Percentiles rank a stretch among this genome's conserved stretches.
These are phyloP conservation scores for Peniophora sp. DNA, from an alignment of 1,284 basidiomycete species.

Conservation along the genomic window DNA sequence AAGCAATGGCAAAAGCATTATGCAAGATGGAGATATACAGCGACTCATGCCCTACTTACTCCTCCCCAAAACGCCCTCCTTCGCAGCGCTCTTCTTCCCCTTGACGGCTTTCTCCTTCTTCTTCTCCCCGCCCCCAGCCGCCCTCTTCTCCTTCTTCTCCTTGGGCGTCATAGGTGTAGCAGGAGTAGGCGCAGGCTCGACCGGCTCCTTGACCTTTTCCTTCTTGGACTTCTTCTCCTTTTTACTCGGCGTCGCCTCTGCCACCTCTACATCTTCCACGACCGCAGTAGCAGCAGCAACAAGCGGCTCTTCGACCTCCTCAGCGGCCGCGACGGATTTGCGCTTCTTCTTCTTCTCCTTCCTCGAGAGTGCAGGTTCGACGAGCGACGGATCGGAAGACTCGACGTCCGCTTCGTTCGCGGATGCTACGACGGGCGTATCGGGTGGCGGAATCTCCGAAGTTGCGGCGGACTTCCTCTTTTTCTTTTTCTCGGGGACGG, in stretches of 20 bases:
- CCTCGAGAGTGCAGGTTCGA: not conserved
- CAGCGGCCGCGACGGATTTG: constrained; percentile 15
- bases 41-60: not conserved
- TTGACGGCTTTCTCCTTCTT: constrained; percentile 50
- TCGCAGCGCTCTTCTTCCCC: constrained; percentile 31
- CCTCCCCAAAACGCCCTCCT: constrained; percentile 41
- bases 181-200: constrained; percentile 4
- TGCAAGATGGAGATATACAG: too few species aligned
- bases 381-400: constrained; percentile 4
- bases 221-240: constrained; percentile 17
- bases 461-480: constrained; percentile 8
- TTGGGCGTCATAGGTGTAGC: constrained; percentile 13
- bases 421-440: constrained; percentile 1
- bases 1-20: too few species aligned
- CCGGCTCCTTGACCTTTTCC: constrained; percentile 9
- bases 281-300: constrained; percentile 11
- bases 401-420: constrained; percentile 13
- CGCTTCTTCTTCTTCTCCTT: constrained; percentile 29
- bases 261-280: constrained; percentile 4
- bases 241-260: constrained; percentile 6
- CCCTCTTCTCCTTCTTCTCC: constrained; percentile 44
- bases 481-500: not conserved
- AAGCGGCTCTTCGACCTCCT: not conserved
- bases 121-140: constrained; percentile 26
- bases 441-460: constrained; percentile 9